These are phyloP conservation scores for Boletus reticulatus DNA, from an alignment of 768 basidiomycete species.

Conservation along the genomic window DNA sequence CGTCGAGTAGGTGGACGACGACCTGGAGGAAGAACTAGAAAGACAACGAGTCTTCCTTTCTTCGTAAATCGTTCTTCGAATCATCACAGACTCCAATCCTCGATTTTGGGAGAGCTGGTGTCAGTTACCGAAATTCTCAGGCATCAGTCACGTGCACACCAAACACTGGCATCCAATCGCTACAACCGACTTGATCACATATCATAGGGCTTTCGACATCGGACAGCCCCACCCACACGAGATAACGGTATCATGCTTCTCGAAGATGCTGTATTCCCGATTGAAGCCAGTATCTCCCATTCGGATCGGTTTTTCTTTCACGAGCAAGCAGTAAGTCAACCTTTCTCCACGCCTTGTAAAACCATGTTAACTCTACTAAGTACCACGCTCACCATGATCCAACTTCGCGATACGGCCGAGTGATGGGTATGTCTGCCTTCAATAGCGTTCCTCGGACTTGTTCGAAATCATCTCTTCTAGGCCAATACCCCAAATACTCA, in stretches of 20 bases:
- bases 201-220: background rate
- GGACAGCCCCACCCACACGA: background rate
- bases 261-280: constrained; percentile 10
- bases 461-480: too few relatives aligned
- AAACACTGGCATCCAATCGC: too few relatives aligned
- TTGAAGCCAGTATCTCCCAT: constrained; percentile 4
- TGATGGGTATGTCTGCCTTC: too few relatives aligned
- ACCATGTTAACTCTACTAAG: too few relatives aligned
- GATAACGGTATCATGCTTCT: constrained; percentile 4
- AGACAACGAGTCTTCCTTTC: constrained; percentile 19
- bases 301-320: background rate
- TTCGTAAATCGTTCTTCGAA: constrained; percentile 21
- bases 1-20: background rate
- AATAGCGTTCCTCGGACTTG: too few relatives aligned
- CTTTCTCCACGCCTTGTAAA: background rate
- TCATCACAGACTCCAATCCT: constrained; percentile 6
- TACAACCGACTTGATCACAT: too few relatives aligned
- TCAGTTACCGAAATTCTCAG: constrained; percentile 12
- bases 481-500: too few relatives aligned
- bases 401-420: too few relatives aligned
- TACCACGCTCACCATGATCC: too few relatives aligned
- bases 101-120: constrained; percentile 17
- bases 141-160: too few relatives aligned
- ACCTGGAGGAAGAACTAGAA: constrained; percentile 1
- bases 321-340: background rate